These are phyloP conservation scores for Cyclotella kingstonii DNA, from an alignment of 108 stramenopile genomes.

Conservation along the genomic window DNA sequence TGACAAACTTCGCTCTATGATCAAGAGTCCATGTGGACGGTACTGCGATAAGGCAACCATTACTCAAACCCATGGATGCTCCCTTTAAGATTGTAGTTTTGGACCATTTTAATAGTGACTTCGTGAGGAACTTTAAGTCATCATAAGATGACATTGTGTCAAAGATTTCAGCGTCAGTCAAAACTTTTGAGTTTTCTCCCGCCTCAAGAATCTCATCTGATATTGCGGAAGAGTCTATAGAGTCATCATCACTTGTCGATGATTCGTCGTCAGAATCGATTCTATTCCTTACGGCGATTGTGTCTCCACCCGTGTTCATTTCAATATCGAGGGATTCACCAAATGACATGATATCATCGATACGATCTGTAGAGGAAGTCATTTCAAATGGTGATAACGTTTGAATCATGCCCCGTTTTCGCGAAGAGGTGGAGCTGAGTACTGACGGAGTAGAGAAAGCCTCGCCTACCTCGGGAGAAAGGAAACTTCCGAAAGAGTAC, in stretches of 20 bases:
- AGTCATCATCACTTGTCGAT: conserved; percentile 2
- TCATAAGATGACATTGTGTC: conserved; percentile 61
- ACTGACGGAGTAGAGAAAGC: too few species aligned
- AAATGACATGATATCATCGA: too few species aligned
- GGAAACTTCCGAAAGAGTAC: too few species aligned
- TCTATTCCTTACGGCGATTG: neutral
- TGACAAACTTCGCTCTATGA: conserved; percentile 49
- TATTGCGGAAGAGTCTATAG: conserved; percentile 1
- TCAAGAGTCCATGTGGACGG: conserved; percentile 49
- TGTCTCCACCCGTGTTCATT: neutral
- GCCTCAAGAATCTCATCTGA: conserved; percentile 4
- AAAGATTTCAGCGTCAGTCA: conserved; percentile 42
- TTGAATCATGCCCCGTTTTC: too few species aligned
- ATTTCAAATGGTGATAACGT: too few species aligned
- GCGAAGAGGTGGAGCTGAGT: too few species aligned
- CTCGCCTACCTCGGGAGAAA: too few species aligned
- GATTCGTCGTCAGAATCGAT: conserved; percentile 3
- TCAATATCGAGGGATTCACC: too few species aligned
- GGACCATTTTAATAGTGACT: conserved; percentile 39
- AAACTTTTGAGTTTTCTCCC: neutral
- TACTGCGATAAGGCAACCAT: conserved; percentile 61
- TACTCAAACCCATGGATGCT: conserved; percentile 47
- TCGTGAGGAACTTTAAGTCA: conserved; percentile 70
- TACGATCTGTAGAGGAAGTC: too few species aligned
- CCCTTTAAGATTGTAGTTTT: conserved; percentile 15